Evolutionary conservation across 2,329 filamentous ascomycete species (phyloP).

Genomic region (Tolypocladium endophyticum): DNA sequence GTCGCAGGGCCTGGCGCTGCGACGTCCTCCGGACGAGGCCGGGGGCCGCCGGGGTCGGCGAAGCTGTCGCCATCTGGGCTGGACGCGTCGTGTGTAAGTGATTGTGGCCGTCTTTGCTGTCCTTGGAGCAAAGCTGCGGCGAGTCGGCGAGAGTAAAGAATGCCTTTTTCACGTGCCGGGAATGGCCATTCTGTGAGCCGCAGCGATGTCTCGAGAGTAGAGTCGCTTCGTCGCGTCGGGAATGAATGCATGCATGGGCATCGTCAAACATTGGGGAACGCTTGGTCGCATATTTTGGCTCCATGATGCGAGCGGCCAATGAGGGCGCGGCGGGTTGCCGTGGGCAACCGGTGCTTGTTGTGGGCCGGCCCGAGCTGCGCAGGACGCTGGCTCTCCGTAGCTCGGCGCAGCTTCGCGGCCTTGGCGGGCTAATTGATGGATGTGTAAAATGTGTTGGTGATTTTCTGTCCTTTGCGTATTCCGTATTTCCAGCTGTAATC

Average conservation of each 20-base stretch:
- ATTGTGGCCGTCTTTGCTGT: not conserved
- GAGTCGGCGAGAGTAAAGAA: slow-evolving; percentile 14
- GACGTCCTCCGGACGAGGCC: slow-evolving; percentile 41
- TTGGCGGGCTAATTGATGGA: not conserved
- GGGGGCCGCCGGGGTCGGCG: slow-evolving; percentile 45
- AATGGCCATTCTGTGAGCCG: slow-evolving; percentile 24
- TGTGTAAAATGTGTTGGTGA: not conserved
- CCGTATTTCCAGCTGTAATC: not conserved
- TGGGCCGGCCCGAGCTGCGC: not conserved
- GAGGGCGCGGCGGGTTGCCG: slow-evolving; percentile 16
- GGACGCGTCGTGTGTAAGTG: slow-evolving; percentile 8
- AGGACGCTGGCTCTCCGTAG: not conserved
- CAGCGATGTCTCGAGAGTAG: slow-evolving; percentile 11
- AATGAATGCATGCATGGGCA: not conserved
- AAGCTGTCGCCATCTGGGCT: slow-evolving; percentile 38
- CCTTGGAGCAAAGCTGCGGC: not conserved
- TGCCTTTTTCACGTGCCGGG: slow-evolving; percentile 27
- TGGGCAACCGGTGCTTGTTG: slow-evolving; percentile 14
- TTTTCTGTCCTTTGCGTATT: not conserved
- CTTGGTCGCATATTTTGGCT: slow-evolving; percentile 17
- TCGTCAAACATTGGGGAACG: not conserved
- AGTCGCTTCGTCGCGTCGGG: slow-evolving; percentile 1
- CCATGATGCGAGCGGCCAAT: slow-evolving; percentile 14
- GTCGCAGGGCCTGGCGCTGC: slow-evolving; percentile 43
- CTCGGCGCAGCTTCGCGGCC: not conserved